Evolutionary conservation across 1,139 yeast species (phyloP), one percentile per base, ranked within the genome.

Genomic region (Geotrichum europaeum): DNA sequence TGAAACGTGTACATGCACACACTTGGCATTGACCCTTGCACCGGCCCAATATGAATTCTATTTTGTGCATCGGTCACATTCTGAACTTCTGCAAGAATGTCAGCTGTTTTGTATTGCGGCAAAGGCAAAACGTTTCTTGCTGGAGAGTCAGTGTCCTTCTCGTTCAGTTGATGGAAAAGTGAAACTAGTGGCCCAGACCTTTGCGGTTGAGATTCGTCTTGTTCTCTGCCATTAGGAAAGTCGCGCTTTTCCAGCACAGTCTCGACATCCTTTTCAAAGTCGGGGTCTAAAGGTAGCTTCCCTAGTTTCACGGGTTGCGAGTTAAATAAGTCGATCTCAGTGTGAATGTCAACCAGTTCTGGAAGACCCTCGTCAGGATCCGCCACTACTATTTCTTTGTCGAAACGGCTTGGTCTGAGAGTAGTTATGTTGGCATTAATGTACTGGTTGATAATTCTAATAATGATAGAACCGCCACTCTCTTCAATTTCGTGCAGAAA

Each of bases 1-100:
- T 94, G 99, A 77, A 95, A 92, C 0, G 99, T 94, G 76, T 94
- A 95, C 97, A 94, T 90, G 74, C 99, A 94, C 50, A 94, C 96
- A 61, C 96, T 88, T 13, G 99, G 99, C 32, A 95, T 82, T 34
- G 90, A 79, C 0, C 96, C 87, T 73, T 89, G 97, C 34, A 84
- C 75, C 1, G 84, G 74, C 40, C 81, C 84, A 59, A 94, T 74
- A 64, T 79, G 81, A 58, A 94, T 84, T 64, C 87, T 84, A 53
- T 87, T 83, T 63, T 96, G 80, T 6, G 95, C 84, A 72, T 94
- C 98, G 67, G 85, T 89, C 49, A 94, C 89, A 62, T 85, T 83
- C 63, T 84, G 79, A 18, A 94, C 86, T 69, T 88, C 92, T 62
- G 89, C 77, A 69, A 87, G 87, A 59, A 95, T 80, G 70, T 94